Base-by-base conservation (phyloP, 768 basidiomycete species). In the Amanita inopinata region DNA sequence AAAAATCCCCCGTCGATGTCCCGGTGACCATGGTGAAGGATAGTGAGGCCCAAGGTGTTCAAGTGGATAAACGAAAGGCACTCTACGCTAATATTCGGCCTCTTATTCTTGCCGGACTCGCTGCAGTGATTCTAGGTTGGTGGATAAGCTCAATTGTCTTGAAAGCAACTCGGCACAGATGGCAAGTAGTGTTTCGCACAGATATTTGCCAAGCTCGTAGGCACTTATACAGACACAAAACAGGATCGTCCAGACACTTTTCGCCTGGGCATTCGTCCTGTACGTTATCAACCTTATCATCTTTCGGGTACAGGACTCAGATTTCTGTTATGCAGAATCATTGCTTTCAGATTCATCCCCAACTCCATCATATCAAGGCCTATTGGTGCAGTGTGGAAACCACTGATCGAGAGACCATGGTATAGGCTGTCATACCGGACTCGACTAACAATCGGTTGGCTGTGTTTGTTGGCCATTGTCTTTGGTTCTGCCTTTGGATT, bases 401-500 rank as follows among this genome's bases (percentile, higher is more conserved):
- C 83, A 31, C 40, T 69, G 17, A 64, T 91, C 18, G 69, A 78
- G 48, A 61, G 64, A 17, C 90, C 88, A 4, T 91, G 76, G 69
- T 81, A 77, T 60, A 67, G 53, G 31, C 51, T 74, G 17, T 64
- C 76, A 8, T 71, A 74, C 41, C 54, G 52, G 19, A 50, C 69
- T 42, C 71, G 87, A 12, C 65, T 87, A 32, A 54, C 69, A 5
- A 54, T 83, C 27, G 89, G 90, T 38, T 89, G 85, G 84, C 56
- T 86, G 17, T 76, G 74, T 46, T 74, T 93, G 31, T 55, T 92
- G 35, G 87, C 56, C 11, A 76, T 90, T 44, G 66, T 90, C 35
- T 83, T 93, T 46, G 90, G 89, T 22, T 89, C 85, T 14, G 89
- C 87, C 0, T 93, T 88, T 57, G 89, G 89, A 7, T 85, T 89